Evolutionary conservation across 257 asterid species (phyloP), one percentile per base, ranked within the genome.

Genomic region (Penstemon barbatus): DNA sequence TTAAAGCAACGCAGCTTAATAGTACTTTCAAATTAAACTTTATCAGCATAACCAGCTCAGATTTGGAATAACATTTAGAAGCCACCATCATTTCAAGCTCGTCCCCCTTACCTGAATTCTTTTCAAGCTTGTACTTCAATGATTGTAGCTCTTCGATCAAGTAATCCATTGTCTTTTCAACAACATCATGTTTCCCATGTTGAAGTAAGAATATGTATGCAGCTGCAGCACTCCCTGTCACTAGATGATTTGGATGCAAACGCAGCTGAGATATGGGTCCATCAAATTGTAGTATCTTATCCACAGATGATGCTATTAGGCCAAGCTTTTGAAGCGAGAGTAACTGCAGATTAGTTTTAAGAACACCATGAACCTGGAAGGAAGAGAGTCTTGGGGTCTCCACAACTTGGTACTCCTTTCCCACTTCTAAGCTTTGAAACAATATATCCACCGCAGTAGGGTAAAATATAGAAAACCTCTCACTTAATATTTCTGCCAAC

Each of bases 291-390:
- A 94, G 68, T 74, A 87, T 81, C 78, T 88, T 87, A 66, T 80
- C 83, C 49, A 89, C 91, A 59, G 89, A 88, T 71, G 94, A 85
- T 8, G 97, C 78, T 54, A 80, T 78, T 76, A 94, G 92, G 56
- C 99, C 99, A 77, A 78, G 84, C 82, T 94, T 94, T 86, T 94
- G 99, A 63, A 94, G 95, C 5, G 97, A 94, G 77, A 91, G 57
- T 79, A 94, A 79, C 59, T 94, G 99, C 66, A 94, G 79, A 80
- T 91, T 94, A 78, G 99, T 94, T 82, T 87, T 94, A 65, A 94
- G 97, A 73, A 89, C 87, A 75, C 99, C 97, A 72, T 94, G 96
- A 79, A 94, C 88, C 85, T 91, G 97, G 79, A 87, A 84, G 58
- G 96, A 82, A 63, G 90, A 82, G 61, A 85, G 74, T 74, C 33